A percentile compares a stretch with the other conserved stretches of the same genome.
Evolutionary conservation across 495 filamentous ascomycete genomes (phyloP).

Genomic region (Clohesyomyces aquaticus): DNA sequence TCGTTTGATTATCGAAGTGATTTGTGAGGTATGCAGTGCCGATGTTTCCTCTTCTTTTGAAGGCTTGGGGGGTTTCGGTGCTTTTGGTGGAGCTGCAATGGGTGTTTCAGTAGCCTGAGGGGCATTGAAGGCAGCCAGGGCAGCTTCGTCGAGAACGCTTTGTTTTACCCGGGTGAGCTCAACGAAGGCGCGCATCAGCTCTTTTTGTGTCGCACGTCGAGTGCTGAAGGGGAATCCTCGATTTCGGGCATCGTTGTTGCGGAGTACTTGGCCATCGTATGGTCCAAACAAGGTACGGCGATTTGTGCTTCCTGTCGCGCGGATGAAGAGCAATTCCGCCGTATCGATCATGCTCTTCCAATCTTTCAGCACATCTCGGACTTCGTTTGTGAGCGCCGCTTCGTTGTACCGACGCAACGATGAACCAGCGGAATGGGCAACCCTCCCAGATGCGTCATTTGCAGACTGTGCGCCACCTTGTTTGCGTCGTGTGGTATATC

Average conservation of each 20-base stretch:
- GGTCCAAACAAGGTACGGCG: constrained; percentile 83
- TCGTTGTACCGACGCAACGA: constrained; percentile 92
- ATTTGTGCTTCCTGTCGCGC: constrained; percentile 85
- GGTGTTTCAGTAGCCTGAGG: constrained; percentile 31
- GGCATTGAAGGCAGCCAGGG: constrained; percentile 54
- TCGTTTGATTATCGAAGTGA: constrained; percentile 84
- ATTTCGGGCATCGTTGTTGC: constrained; percentile 78
- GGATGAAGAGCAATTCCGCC: constrained; percentile 81
- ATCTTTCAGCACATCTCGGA: constrained; percentile 73
- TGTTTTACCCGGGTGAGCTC: constrained; percentile 91
- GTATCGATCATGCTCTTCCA: constrained; percentile 85
- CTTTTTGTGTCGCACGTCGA: constrained; percentile 87
- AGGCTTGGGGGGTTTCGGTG: constrained; percentile 47
- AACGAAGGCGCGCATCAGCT: constrained; percentile 90
- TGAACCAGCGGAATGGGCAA: constrained; percentile 91
- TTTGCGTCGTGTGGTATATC: constrained; percentile 93
- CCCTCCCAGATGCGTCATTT: constrained; percentile 86
- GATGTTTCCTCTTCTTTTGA: constrained; percentile 83
- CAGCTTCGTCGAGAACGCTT: constrained; percentile 67
- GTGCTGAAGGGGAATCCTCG: constrained; percentile 94
- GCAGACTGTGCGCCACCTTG: constrained; percentile 94
- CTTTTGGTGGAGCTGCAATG: constrained; percentile 37
- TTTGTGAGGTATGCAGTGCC: constrained; percentile 78
- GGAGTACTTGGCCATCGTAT: constrained; percentile 84
- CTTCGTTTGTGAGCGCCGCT: constrained; percentile 78